phyloP scores from a whole-genome alignment of 2,329 filamentous ascomycete genomes.

The Botrytis hyacinthi region DNA sequence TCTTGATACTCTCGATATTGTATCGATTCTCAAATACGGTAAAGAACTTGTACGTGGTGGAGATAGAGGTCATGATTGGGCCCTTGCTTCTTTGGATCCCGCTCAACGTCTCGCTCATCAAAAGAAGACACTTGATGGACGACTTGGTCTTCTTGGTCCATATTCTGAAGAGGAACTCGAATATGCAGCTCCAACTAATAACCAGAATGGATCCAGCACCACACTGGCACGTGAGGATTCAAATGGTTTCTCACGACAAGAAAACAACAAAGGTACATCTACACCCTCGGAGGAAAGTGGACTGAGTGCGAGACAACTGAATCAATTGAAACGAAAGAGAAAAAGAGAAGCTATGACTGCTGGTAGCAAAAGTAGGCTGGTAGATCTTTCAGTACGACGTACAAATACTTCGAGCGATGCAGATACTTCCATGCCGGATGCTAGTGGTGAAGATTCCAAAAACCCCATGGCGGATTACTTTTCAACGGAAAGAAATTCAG shows the following conservation, averaged over 20 bases:
- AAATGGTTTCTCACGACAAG: constrained; percentile 43
- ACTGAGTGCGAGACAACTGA: constrained; percentile 89
- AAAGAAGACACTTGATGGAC: constrained; percentile 80
- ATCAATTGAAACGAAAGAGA: constrained; percentile 89
- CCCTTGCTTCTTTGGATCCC: constrained; percentile 77
- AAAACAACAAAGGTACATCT: constrained; percentile 31
- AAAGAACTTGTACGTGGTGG: constrained; percentile 80
- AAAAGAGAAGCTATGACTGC: constrained; percentile 88
- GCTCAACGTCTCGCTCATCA: constrained; percentile 78
- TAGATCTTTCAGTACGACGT: constrained; percentile 73
- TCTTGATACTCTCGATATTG: constrained; percentile 73
- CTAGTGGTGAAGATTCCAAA: constrained; percentile 63
- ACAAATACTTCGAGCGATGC: constrained; percentile 30
- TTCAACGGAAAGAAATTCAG: constrained; percentile 73
- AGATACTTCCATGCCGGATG: constrained; percentile 50
- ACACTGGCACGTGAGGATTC: constrained; percentile 24
- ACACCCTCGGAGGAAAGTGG: constrained; percentile 60
- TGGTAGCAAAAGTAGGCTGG: constrained; percentile 83
- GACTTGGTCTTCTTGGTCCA: constrained; percentile 81
- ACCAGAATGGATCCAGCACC: constrained; percentile 31
- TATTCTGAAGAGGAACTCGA: constrained; percentile 81
- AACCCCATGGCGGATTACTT: constrained; percentile 76
- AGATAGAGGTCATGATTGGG: constrained; percentile 80
- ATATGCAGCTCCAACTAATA: constrained; percentile 50
- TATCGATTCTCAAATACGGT: constrained; percentile 76